Base-by-base conservation (phyloP, 768 basidiomycete species). In the Amanita phalloides region DNA sequence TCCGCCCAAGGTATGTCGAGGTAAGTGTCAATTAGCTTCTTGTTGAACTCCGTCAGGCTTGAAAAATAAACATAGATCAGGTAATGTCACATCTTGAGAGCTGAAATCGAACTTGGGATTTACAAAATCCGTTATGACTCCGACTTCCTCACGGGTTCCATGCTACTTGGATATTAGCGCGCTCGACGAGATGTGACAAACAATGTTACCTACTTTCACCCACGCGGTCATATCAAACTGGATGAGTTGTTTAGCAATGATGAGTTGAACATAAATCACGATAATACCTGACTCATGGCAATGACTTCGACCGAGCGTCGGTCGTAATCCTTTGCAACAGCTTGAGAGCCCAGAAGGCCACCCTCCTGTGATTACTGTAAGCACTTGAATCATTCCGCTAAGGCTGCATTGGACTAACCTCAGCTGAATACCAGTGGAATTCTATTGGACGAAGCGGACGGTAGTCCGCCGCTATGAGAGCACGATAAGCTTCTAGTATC, bases 211-310 rank as follows among this genome's bases (percentile, higher is more conserved):
- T 73, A 72, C 78, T 77, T 91, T 91, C 55, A 95, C 88, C 91
- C 91, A 96, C 51, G 90, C 90, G 20, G 90, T 92, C 90, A 91
- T 91, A 64, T 91, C 89, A 61, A 86, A 88, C 86, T 89, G 58
- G 46, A 36, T 33, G 20, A 51, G 53, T 36, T 33, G 49, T 59
- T 54, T 25, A 62, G 52, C 28, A 57, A 33, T 33, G 39, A 17
- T 23, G 45, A 51, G 35, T 46, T 49, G 53, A 53, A 37, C 38
- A 17, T 45, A 38, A 49, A 51, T 45, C 23, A 38, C 41, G 32
- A 47, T 49, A 42, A 48, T 64, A 87, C 86, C 74, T 90, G 89
- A 61, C 82, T 82, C 87, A 90, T 90, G 46, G 84, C 88, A 57
- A 84, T 66, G 55, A 91, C 86, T 59, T 85, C 81, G 49, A 77